phyloP scores from a whole-genome alignment of 208 protist genomes.

The Leishmania gerbilli region DNA sequence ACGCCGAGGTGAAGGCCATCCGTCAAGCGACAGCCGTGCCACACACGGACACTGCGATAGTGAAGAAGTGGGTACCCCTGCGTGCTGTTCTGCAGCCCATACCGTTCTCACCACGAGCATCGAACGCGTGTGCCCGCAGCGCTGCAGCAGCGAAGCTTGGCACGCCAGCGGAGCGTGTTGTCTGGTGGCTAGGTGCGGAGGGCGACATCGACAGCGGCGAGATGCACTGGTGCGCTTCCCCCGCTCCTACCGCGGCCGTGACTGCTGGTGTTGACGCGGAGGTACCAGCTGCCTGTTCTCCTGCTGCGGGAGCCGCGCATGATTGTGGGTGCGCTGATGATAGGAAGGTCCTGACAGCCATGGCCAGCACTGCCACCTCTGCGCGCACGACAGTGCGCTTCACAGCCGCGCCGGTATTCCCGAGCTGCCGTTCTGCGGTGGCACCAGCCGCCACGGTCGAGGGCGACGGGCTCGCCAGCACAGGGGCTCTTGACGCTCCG shows the following conservation, averaged over 20 bases:
- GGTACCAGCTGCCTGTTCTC: neutral
- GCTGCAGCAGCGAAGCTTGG: neutral
- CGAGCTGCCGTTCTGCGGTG: neutral
- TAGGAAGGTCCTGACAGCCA: neutral
- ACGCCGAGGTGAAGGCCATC: conserved; percentile 9
- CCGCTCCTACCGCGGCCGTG: neutral
- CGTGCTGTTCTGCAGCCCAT: conserved; percentile 17
- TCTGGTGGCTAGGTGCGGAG: neutral
- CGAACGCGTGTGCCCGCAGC: neutral
- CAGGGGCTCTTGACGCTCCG: neutral
- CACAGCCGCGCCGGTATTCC: neutral
- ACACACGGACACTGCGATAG: neutral
- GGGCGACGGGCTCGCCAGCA: neutral
- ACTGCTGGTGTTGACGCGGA: neutral
- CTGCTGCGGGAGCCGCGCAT: neutral
- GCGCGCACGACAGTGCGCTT: conserved; percentile 16
- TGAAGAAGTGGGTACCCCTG: neutral
- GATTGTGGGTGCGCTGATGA: neutral
- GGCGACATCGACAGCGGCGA: neutral
- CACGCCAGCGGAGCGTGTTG: neutral
- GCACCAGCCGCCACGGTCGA: neutral
- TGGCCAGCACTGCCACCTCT: conserved; percentile 14
- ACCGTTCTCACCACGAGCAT: neutral
- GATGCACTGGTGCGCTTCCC: neutral
- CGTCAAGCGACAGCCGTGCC: too few species aligned